Evolutionary conservation across 139 green algal species (phyloP).

Genomic region (Chlamydomonas schloesseri): DNA sequence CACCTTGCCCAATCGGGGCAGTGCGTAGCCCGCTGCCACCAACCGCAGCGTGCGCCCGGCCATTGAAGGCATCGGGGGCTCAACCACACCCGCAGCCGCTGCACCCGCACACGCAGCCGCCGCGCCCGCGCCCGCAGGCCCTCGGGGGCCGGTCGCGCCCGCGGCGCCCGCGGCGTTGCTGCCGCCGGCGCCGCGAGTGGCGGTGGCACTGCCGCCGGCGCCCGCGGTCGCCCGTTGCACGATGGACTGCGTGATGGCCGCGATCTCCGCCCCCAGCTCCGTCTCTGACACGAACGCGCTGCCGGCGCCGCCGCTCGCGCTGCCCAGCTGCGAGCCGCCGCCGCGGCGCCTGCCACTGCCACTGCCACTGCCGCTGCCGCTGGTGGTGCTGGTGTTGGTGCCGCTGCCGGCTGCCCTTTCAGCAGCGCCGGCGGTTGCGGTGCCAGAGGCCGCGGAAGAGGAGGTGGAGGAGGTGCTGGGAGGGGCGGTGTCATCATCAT

Average conservation of each 20-base stretch:
- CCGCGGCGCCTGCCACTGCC: too few species aligned
- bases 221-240: not conserved
- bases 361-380: too few species aligned
- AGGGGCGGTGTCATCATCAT: too few species aligned
- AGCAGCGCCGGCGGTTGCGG: not conserved
- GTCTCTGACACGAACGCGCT: not conserved
- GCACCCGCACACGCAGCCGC: too few species aligned
- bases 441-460: not conserved
- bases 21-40: not conserved
- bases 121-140: too few species aligned
- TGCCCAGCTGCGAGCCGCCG: too few species aligned
- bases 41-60: slow-evolving; percentile 1
- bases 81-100: too few species aligned
- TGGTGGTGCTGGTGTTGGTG: too few species aligned
- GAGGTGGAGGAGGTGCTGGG: not conserved
- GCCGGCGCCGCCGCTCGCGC: too few species aligned
- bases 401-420: too few species aligned
- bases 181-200: not conserved
- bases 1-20: slow-evolving; percentile 37
- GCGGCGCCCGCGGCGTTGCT: not conserved
- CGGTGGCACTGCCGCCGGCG: not conserved
- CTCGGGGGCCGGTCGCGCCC: too few species aligned
- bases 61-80: not conserved
- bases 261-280: slow-evolving; percentile 14
- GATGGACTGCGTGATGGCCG: slow-evolving; percentile 30